Percentiles rank a stretch among this genome's conserved stretches.
Evolutionary conservation across 169 alveolate genomes (phyloP).

Genomic region (Eimeria sp.): DNA sequence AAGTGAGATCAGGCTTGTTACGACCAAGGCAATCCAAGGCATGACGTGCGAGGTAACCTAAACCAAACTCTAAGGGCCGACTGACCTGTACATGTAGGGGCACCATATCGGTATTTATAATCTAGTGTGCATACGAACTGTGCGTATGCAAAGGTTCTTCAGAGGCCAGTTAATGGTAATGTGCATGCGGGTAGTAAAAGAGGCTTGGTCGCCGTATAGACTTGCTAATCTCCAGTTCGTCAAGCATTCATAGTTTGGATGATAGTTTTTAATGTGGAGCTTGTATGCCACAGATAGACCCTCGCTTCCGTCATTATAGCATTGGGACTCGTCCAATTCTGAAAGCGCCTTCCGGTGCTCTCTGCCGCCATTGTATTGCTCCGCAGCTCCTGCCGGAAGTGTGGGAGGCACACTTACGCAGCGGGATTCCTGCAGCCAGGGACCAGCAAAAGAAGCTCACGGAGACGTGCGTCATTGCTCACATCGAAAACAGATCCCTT

Average conservation of each 20-base stretch:
- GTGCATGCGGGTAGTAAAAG: not conserved
- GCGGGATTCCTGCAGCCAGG: slow-evolving; percentile 47
- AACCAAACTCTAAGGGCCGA: not conserved
- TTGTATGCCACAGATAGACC: slow-evolving; percentile 67
- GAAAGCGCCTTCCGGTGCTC: slow-evolving; percentile 61
- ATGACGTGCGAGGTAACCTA: slow-evolving; percentile 2
- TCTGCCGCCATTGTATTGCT: slow-evolving; percentile 79
- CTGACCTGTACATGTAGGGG: not conserved
- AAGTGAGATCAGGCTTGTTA: slow-evolving; percentile 17
- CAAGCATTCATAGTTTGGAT: not conserved
- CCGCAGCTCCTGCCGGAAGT: slow-evolving; percentile 75
- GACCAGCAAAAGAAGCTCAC: slow-evolving; percentile 80
- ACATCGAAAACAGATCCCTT: slow-evolving; percentile 58
- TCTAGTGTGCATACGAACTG: not conserved
- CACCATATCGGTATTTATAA: not conserved
- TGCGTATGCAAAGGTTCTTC: not conserved
- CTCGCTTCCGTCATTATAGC: slow-evolving; percentile 75
- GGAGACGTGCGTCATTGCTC: slow-evolving; percentile 72
- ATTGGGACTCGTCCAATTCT: slow-evolving; percentile 80
- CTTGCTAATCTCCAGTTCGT: not conserved
- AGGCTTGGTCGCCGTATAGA: too few relatives aligned
- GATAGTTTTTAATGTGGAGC: not conserved
- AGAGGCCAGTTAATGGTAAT: not conserved
- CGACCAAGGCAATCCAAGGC: slow-evolving; percentile 23
- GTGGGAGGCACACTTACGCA: slow-evolving; percentile 78